A percentile compares a stretch with the other conserved stretches of the same genome.
These are phyloP conservation scores for Fusarium nurragi DNA, from an alignment of 2,329 filamentous ascomycete species.

Conservation along the genomic window DNA sequence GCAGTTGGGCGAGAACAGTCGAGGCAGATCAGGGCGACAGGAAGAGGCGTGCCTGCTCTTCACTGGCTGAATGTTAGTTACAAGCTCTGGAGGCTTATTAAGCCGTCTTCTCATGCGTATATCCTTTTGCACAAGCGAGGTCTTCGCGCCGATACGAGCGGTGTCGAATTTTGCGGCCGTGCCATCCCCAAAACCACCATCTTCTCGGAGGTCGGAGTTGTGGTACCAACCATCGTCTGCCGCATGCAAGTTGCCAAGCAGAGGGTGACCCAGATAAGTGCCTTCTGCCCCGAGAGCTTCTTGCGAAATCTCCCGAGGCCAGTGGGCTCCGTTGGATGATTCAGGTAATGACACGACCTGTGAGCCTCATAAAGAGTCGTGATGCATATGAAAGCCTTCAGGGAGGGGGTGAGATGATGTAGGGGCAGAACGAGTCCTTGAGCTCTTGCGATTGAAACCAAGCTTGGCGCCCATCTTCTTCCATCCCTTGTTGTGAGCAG, in stretches of 20 bases:
- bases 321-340: constrained; percentile 44
- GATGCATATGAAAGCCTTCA: constrained; percentile 48
- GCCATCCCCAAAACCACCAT: constrained; percentile 52
- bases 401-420: constrained; percentile 56
- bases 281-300: constrained; percentile 53
- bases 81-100: constrained; percentile 23
- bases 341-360: constrained; percentile 64
- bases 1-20: constrained; percentile 9
- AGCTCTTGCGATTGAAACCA: constrained; percentile 64
- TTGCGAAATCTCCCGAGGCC: constrained; percentile 28
- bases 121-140: constrained; percentile 38
- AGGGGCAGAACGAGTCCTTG: constrained; percentile 54
- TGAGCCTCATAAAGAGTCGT: constrained; percentile 64
- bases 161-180: constrained; percentile 59
- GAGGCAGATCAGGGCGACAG: constrained; percentile 2
- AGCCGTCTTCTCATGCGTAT: constrained; percentile 40
- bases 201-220: constrained; percentile 34
- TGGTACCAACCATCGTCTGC: constrained; percentile 33
- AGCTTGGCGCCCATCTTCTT: constrained; percentile 72
- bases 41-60: constrained; percentile 1
- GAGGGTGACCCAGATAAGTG: constrained; percentile 57
- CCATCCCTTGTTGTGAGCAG: constrained; percentile 67
- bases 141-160: constrained; percentile 18
- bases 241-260: constrained; percentile 42
- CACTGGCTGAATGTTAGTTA: background rate